Evolutionary conservation across 116 monocot species (phyloP).

Genomic region (Phalaenopsis hybrid): DNA sequence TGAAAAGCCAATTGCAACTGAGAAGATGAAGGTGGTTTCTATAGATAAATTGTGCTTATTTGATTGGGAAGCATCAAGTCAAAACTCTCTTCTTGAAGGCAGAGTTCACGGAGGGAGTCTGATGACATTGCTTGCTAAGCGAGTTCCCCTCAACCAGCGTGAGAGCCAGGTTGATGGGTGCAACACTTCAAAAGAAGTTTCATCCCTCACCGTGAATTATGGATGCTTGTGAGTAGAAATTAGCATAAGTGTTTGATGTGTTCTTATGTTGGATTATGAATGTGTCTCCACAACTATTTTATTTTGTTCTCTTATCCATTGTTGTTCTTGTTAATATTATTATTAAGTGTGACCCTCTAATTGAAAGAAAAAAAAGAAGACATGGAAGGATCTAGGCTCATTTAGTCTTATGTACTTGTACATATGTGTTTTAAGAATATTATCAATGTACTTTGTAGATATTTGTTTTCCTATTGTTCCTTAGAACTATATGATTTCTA

Average conservation of each 20-base stretch:
- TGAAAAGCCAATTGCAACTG: background rate
- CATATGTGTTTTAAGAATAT: background rate
- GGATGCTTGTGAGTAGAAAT: background rate
- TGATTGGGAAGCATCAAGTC: background rate
- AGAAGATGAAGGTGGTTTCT: conserved; percentile 8
- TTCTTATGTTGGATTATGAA: too few species aligned
- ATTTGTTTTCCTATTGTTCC: too few species aligned
- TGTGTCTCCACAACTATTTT: too few species aligned
- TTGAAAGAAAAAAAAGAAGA: background rate
- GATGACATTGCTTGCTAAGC: conserved; percentile 16
- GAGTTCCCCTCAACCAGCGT: background rate
- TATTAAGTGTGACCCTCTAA: background rate
- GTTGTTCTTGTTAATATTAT: background rate
- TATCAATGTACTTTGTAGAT: background rate
- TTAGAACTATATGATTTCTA: too few species aligned
- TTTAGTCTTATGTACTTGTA: background rate
- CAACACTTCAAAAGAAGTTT: background rate
- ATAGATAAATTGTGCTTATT: background rate
- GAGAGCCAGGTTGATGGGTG: background rate
- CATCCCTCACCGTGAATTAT: background rate
- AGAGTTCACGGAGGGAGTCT: conserved; percentile 33
- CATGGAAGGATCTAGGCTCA: background rate
- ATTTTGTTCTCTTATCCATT: background rate
- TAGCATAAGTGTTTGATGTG: background rate
- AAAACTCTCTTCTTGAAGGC: conserved; percentile 19